Conservation (phyloP, 208 protist genomes). For the Leptomonas seymouri region DNA sequence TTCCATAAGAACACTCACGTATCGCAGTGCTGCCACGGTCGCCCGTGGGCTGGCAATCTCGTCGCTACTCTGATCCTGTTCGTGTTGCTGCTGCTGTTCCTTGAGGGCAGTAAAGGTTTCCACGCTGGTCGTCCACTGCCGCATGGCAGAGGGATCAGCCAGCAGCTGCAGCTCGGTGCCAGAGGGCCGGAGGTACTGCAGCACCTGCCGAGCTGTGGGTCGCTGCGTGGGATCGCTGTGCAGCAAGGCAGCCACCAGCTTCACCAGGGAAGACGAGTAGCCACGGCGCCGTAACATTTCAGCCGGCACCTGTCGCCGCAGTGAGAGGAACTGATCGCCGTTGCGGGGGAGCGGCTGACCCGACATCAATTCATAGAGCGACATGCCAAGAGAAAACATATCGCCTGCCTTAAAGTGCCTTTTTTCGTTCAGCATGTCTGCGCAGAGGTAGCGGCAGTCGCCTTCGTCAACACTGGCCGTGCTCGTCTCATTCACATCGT, state of each 20-base stretch:
- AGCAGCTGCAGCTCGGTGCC: conserved; percentile 33
- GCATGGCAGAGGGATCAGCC: conserved; percentile 19
- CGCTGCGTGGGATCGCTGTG: conserved; percentile 57
- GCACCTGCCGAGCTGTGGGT: conserved; percentile 70
- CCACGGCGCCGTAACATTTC: conserved; percentile 51
- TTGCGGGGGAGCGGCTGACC: conserved; percentile 76
- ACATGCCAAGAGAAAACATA: conserved; percentile 93
- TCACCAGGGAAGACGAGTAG: conserved; percentile 57
- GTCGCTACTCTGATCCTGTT: background rate
- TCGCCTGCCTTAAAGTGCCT: conserved; percentile 79
- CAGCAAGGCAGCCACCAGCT: conserved; percentile 58
- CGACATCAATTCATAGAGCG: conserved; percentile 88
- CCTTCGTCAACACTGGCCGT: conserved; percentile 88
- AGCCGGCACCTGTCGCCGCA: conserved; percentile 58
- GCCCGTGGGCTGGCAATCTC: background rate
- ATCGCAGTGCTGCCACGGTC: conserved; percentile 22
- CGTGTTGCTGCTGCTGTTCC: conserved; percentile 1
- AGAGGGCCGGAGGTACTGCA: conserved; percentile 66
- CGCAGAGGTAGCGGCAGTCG: conserved; percentile 90
- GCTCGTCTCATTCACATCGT: conserved; percentile 56
- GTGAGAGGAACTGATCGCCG: conserved; percentile 66
- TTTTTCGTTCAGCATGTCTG: conserved; percentile 93
- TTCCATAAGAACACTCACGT: conserved; percentile 33
- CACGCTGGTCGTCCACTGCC: conserved; percentile 33
- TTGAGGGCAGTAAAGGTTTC: conserved; percentile 5